Evolutionary conservation across 495 filamentous ascomycete genomes (phyloP), one percentile per base, ranked within the genome.

Genomic region (Geopyxis carbonaria): DNA sequence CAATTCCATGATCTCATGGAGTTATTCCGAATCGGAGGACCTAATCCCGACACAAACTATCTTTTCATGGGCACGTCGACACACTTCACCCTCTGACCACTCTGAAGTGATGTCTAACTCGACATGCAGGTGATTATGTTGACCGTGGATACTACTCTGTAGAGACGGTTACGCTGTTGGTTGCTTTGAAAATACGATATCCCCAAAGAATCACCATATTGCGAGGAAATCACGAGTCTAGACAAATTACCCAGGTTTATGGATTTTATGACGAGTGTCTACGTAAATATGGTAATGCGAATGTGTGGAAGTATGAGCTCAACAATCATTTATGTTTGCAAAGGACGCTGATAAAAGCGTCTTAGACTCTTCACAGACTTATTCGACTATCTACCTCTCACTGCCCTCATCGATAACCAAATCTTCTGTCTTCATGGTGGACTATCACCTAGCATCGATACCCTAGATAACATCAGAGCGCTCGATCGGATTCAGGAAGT

Each of bases 391-490:
- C 83, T 97, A 28, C 89, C 89, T 47, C 76, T 97, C 57, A 97
- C 89, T 46, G 89, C 89, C 44, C 73, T 97, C 46, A 97, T 97
- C 64, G 87, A 97, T 64, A 94, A 93, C 64, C 89, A 97, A 68
- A 97, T 97, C 61, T 97, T 97, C 74, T 97, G 89, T 64, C 75
- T 97, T 37, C 89, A 97, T 64, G 89, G 89, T 51, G 89, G 89
- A 44, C 69, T 97, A 39, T 91, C 82, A 38, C 89, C 89, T 22
- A 89, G 80, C 57, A 95, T 97, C 53, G 89, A 97, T 60, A 95
- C 89, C 19, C 75, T 97, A 23, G 89, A 97, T 64, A 95, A 97
- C 61, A 97, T 97, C 57, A 69, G 87, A 46, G 83, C 83, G 10
- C 73, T 97, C 19, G 89, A 97, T 57, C 73, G 89, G 32, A 93